A percentile compares a stretch with the other conserved stretches of the same genome.
Evolutionary conservation across 768 basidiomycete genomes (phyloP).

Genomic region (Boletales sp.): DNA sequence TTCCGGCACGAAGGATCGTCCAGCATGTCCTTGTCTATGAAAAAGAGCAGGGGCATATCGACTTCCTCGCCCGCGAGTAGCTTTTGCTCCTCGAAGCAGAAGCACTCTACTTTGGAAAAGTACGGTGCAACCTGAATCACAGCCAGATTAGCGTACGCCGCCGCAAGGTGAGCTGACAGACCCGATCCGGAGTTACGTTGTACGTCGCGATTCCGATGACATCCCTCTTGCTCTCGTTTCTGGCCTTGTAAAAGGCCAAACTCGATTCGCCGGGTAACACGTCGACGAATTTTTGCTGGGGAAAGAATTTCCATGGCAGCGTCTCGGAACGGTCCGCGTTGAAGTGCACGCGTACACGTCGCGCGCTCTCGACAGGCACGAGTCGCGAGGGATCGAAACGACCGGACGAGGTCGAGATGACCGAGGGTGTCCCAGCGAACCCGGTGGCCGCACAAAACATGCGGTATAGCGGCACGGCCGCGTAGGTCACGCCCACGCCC

Average conservation of each 20-base stretch:
- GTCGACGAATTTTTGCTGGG: constrained; percentile 84
- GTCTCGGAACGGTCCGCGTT: constrained; percentile 89
- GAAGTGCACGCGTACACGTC: constrained; percentile 90
- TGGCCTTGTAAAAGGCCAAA: constrained; percentile 93
- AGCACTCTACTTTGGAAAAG: constrained; percentile 99
- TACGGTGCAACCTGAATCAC: constrained; percentile 83
- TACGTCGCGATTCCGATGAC: constrained; percentile 99
- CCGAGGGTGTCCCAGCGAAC: constrained; percentile 91
- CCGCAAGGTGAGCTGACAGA: constrained; percentile 35
- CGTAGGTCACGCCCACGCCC: constrained; percentile 87
- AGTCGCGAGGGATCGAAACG: constrained; percentile 84
- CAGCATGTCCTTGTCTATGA: constrained; percentile 95
- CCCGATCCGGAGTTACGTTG: constrained; percentile 97
- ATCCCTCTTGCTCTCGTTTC: constrained; percentile 78
- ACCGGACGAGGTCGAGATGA: constrained; percentile 57
- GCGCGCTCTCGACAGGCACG: constrained; percentile 62
- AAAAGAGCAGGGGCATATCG: constrained; percentile 97
- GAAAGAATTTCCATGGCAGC: constrained; percentile 90
- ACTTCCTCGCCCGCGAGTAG: constrained; percentile 94
- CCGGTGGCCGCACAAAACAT: constrained; percentile 98
- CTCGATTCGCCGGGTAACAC: constrained; percentile 96
- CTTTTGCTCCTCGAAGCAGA: constrained; percentile 98
- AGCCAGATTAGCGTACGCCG: background rate
- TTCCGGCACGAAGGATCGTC: constrained; percentile 88
- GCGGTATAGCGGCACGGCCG: constrained; percentile 94